Evolutionary conservation across 805 yeast genomes (phyloP).

Genomic region (Priceomyces haplophilus): DNA sequence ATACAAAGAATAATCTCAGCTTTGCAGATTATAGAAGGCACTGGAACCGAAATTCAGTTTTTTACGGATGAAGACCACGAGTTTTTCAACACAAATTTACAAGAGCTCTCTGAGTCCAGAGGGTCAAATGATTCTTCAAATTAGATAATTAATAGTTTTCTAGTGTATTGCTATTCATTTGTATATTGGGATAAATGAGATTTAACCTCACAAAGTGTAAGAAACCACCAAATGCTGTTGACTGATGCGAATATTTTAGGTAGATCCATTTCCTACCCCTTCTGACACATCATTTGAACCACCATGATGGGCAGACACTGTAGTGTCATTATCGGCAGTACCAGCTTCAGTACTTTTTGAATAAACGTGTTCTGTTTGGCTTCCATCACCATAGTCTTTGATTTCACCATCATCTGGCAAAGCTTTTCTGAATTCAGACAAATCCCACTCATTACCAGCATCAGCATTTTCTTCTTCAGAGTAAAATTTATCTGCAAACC

Average conservation of each 20-base stretch:
- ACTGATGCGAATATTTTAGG: neutral
- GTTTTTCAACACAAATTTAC: slow-evolving; percentile 22
- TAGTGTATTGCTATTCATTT: neutral
- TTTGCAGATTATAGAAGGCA: slow-evolving; percentile 25
- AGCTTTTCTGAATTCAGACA: slow-evolving; percentile 53
- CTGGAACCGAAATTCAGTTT: slow-evolving; percentile 27
- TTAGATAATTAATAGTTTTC: neutral
- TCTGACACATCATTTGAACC: neutral
- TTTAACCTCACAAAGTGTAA: neutral
- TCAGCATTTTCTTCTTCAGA: slow-evolving; percentile 48
- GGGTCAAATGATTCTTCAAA: neutral
- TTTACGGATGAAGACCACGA: slow-evolving; percentile 36
- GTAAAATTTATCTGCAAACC: slow-evolving; percentile 55
- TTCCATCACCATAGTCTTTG: slow-evolving; percentile 75
- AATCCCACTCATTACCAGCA: slow-evolving; percentile 53
- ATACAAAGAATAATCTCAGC: slow-evolving; percentile 30
- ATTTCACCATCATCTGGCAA: slow-evolving; percentile 52
- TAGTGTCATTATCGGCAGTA: neutral
- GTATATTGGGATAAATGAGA: neutral
- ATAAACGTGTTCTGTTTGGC: slow-evolving; percentile 3
- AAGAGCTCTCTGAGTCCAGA: neutral
- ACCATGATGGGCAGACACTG: neutral
- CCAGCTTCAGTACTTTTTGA: neutral
- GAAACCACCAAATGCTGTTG: neutral
- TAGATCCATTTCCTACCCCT: neutral